These are phyloP conservation scores for Geosiphon pyriformis DNA, from an alignment of 192 early-diverging fungal species.

Conservation along the genomic window DNA sequence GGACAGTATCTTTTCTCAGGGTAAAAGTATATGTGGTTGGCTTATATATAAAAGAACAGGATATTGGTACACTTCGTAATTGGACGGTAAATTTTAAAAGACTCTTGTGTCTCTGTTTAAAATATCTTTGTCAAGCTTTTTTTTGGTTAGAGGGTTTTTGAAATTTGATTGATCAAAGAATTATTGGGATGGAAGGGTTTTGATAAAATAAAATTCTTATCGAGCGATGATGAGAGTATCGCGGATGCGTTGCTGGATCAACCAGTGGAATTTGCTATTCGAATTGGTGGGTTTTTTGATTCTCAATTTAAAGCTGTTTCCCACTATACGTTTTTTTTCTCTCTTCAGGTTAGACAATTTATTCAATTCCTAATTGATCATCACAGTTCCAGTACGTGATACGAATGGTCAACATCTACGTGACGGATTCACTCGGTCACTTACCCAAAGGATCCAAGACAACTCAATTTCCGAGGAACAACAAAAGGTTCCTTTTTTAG, in stretches of 20 bases:
- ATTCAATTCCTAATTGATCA: too few species aligned
- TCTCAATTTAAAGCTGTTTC: too few species aligned
- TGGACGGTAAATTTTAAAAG: slow-evolving; percentile 33
- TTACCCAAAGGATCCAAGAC: slow-evolving; percentile 39
- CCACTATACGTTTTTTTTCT: too few species aligned
- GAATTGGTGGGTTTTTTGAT: slow-evolving; percentile 26
- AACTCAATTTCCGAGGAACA: slow-evolving; percentile 30
- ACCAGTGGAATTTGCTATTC: slow-evolving; percentile 43
- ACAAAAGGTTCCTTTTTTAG: too few species aligned
- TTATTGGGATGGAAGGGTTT: slow-evolving; percentile 22
- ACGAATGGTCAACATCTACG: slow-evolving; percentile 52
- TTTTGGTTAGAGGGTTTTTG: too few species aligned
- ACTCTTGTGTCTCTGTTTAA: too few species aligned
- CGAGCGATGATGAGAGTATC: slow-evolving; percentile 20
- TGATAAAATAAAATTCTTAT: slow-evolving; percentile 33
- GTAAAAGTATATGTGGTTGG: slow-evolving; percentile 51
- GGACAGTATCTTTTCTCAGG: slow-evolving; percentile 49
- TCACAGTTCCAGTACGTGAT: slow-evolving; percentile 37
- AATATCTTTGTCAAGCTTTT: too few species aligned
- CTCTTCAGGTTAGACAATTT: too few species aligned
- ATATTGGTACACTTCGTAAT: slow-evolving; percentile 29
- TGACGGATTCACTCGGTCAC: slow-evolving; percentile 47
- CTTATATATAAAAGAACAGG: slow-evolving; percentile 42
- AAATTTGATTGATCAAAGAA: too few species aligned
- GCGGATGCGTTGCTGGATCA: slow-evolving; percentile 30